Evolutionary conservation across 2,329 filamentous ascomycete species (phyloP).

Genomic region (Lachnellula arida): DNA sequence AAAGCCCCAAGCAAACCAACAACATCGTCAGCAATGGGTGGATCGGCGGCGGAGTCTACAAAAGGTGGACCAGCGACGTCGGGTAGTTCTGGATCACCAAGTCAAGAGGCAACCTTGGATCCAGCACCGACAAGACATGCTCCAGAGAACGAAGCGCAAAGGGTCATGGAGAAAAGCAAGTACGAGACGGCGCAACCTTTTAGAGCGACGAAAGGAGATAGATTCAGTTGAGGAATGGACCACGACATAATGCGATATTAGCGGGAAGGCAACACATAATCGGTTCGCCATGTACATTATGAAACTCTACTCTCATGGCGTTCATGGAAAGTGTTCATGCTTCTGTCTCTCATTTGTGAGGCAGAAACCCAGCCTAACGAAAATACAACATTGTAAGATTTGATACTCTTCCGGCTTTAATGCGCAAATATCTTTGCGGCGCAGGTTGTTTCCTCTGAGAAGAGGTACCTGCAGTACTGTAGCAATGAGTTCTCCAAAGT

Average conservation of each 20-base stretch:
- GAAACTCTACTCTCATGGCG: conserved; percentile 16
- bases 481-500: too few relatives aligned
- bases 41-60: conserved; percentile 29
- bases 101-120: conserved; percentile 66
- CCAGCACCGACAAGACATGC: conserved; percentile 84
- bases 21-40: too few relatives aligned
- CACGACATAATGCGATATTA: background rate
- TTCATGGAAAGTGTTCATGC: conserved; percentile 3
- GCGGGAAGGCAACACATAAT: background rate
- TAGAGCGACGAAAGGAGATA: conserved; percentile 75
- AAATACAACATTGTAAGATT: too few relatives aligned
- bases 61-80: conserved; percentile 52
- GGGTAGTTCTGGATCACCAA: conserved; percentile 57
- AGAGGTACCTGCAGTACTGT: too few relatives aligned
- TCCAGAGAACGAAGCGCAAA: conserved; percentile 63
- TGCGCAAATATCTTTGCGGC: too few relatives aligned
- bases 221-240: conserved; percentile 56
- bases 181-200: conserved; percentile 79
- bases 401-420: too few relatives aligned
- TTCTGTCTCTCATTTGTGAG: background rate
- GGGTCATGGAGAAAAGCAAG: conserved; percentile 74
- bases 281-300: conserved; percentile 8
- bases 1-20: conserved; percentile 21
- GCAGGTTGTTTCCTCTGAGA: too few relatives aligned
- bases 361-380: too few relatives aligned